Evolutionary conservation across 306 rosid genomes (phyloP).

Genomic region (Vigna trinervia): DNA sequence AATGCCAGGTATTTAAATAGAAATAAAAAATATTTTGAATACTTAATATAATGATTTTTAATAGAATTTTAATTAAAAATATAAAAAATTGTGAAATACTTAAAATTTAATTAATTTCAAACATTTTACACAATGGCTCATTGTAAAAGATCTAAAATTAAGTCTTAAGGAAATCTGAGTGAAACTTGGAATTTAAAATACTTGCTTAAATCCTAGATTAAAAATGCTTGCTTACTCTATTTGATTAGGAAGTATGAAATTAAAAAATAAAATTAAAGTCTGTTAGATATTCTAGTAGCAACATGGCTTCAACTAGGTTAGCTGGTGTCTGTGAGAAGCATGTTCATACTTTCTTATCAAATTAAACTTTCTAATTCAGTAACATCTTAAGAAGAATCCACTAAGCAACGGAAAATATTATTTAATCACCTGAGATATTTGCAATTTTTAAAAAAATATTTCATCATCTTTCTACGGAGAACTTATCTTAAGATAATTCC

Average conservation of each 20-base stretch:
- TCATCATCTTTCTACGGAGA: too few relatives aligned
- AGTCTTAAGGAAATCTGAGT: not conserved
- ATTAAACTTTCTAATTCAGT: not conserved
- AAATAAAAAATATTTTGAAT: too few relatives aligned
- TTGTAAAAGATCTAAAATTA: not conserved
- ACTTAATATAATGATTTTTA: too few relatives aligned
- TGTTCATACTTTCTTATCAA: not conserved
- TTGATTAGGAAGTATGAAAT: constrained; percentile 1
- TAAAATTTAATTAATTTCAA: too few relatives aligned
- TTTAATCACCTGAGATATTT: constrained; percentile 24
- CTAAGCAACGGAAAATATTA: constrained; percentile 1
- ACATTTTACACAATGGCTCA: not conserved
- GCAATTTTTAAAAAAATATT: too few relatives aligned
- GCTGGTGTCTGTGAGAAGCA: not conserved
- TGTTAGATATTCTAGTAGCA: not conserved
- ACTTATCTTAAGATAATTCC: too few relatives aligned
- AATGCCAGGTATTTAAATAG: too few relatives aligned
- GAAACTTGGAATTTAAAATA: not conserved
- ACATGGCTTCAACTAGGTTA: constrained; percentile 1
- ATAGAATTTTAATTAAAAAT: too few relatives aligned
- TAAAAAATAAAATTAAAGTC: not conserved
- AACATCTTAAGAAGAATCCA: not conserved
- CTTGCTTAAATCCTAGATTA: not conserved
- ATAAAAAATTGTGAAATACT: too few relatives aligned
- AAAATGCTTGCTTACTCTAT: not conserved